Conservation (phyloP, 306 rosid genomes). For the Fagus crenata region DNA sequence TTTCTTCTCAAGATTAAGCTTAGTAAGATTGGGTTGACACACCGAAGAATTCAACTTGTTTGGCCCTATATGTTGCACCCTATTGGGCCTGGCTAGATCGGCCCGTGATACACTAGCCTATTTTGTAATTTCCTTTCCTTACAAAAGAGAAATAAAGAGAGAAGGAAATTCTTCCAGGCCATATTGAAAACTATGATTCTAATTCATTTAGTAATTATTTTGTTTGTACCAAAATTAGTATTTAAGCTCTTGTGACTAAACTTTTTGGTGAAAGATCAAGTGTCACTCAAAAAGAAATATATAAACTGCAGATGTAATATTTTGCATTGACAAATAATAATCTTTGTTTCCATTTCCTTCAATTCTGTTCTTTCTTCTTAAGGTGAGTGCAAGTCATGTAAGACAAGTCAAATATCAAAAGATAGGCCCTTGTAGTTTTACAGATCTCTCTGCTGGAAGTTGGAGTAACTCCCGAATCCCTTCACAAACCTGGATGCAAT, state of each 20-base stretch:
- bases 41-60: too few relatives aligned
- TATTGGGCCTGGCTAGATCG: neutral
- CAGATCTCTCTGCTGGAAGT: conserved; percentile 69
- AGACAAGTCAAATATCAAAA: conserved; percentile 38
- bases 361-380: conserved; percentile 1
- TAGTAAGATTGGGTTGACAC: too few relatives aligned
- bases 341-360: conserved; percentile 13
- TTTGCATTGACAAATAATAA: conserved; percentile 19
- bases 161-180: too few relatives aligned
- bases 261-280: neutral
- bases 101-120: neutral
- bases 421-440: conserved; percentile 30
- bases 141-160: too few relatives aligned
- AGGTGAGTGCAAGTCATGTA: neutral
- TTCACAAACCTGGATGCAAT: conserved; percentile 66
- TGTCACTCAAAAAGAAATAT: neutral
- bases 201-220: neutral
- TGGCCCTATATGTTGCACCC: too few relatives aligned
- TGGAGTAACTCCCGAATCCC: conserved; percentile 83
- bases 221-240: neutral
- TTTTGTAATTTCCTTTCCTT: too few relatives aligned
- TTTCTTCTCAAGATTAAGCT: too few relatives aligned
- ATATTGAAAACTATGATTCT: neutral
- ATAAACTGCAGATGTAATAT: neutral
- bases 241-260: neutral